Evolutionary conservation across 2,329 filamentous ascomycete species (phyloP).

Genomic region (Thermothelomyces thermophilus): DNA sequence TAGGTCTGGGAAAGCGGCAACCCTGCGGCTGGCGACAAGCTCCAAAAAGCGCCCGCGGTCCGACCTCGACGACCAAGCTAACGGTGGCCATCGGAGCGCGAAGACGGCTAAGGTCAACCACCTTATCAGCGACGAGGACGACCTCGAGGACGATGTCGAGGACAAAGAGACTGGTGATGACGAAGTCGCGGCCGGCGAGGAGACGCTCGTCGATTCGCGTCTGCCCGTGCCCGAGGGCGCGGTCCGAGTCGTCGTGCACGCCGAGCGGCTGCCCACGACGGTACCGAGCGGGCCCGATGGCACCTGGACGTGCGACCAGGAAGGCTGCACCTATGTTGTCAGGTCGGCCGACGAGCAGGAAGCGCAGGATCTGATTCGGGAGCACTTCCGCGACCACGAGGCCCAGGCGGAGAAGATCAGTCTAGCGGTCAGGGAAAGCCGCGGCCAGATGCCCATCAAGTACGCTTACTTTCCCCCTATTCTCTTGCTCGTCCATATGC

Average conservation of each 20-base stretch:
- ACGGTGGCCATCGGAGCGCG: slow-evolving; percentile 26
- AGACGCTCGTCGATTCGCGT: slow-evolving; percentile 1
- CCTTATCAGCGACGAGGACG: slow-evolving; percentile 31
- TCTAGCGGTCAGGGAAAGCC: slow-evolving; percentile 51
- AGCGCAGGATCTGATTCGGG: slow-evolving; percentile 49
- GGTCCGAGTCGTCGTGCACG: slow-evolving; percentile 40
- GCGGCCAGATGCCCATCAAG: slow-evolving; percentile 51
- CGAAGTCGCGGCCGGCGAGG: slow-evolving; percentile 10
- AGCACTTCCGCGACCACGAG: slow-evolving; percentile 57
- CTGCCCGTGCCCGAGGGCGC: slow-evolving; percentile 24
- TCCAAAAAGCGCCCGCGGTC: slow-evolving; percentile 41
- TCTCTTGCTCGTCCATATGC: slow-evolving; percentile 6
- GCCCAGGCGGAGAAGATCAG: slow-evolving; percentile 44
- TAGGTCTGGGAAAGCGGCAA: slow-evolving; percentile 39
- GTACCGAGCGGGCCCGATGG: slow-evolving; percentile 50
- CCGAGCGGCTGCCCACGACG: slow-evolving; percentile 44
- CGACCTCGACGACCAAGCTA: slow-evolving; percentile 33
- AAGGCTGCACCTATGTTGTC: slow-evolving; percentile 58
- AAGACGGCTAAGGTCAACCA: slow-evolving; percentile 33
- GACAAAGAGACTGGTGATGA: slow-evolving; percentile 23
- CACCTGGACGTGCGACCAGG: slow-evolving; percentile 60
- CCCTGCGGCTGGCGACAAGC: slow-evolving; percentile 36
- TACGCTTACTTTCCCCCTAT: slow-evolving; percentile 33
- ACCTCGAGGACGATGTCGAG: slow-evolving; percentile 15
- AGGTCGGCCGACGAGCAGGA: slow-evolving; percentile 52